These are phyloP conservation scores for Leishmania tropica DNA, from an alignment of 208 protist species.

Conservation along the genomic window DNA sequence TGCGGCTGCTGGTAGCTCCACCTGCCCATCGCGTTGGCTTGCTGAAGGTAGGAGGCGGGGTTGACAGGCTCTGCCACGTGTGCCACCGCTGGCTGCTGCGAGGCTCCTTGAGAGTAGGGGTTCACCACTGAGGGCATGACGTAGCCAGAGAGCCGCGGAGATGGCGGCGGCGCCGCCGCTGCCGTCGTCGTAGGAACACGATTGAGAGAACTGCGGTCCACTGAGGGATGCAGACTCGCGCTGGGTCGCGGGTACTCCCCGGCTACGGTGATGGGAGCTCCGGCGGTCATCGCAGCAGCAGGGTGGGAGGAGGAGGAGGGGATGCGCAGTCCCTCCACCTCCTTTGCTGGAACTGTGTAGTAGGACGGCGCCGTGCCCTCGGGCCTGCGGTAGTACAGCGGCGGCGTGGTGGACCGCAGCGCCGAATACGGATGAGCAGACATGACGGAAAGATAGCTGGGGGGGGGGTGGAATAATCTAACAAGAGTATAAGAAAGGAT, in stretches of 20 bases:
- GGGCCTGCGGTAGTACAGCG: conserved; percentile 66
- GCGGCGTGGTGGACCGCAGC: conserved; percentile 63
- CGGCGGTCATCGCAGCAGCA: conserved; percentile 1
- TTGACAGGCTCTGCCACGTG: conserved; percentile 14
- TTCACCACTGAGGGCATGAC: conserved; percentile 33
- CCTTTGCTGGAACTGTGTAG: conserved; percentile 35
- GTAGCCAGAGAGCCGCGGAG: conserved; percentile 35
- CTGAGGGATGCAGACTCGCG: conserved; percentile 8
- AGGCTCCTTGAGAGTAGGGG: conserved; percentile 24
- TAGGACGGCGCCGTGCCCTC: conserved; percentile 54
- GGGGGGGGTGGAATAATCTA: background rate
- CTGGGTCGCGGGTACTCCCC: conserved; percentile 1
- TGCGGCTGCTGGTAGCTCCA: conserved; percentile 40
- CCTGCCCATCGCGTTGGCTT: conserved; percentile 28
- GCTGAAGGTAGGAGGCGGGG: conserved; percentile 30
- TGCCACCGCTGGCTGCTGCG: conserved; percentile 6
- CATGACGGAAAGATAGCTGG: conserved; percentile 7
- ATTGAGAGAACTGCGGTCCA: conserved; percentile 11
- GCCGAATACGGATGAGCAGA: conserved; percentile 30
- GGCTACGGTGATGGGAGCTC: background rate
- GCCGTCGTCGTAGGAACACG: background rate
- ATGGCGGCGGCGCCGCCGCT: conserved; percentile 19
- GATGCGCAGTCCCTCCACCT: conserved; percentile 27
- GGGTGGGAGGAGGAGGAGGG: conserved; percentile 9
- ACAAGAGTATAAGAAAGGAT: background rate